A percentile compares a stretch with the other conserved stretches of the same genome.
phyloP scores from a whole-genome alignment of 140 eudicot genomes.

The Cichorium intybus region DNA sequence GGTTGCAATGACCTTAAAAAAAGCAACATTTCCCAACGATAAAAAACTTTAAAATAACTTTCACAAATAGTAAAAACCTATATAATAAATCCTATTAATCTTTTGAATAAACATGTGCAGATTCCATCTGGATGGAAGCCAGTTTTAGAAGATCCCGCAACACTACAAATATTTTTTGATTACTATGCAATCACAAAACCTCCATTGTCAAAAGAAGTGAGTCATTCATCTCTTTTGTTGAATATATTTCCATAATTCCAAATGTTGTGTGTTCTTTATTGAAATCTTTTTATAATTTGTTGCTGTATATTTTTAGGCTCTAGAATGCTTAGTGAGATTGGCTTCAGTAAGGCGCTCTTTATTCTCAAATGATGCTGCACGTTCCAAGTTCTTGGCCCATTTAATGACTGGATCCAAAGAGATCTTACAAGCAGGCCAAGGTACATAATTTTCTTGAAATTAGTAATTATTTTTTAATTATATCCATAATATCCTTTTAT shows the following conservation, averaged over 20 bases:
- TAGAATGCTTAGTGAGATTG: conserved; percentile 91
- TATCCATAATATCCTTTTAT: too few species aligned
- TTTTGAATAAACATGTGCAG: conserved; percentile 39
- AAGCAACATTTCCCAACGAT: too few species aligned
- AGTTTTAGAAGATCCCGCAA: conserved; percentile 75
- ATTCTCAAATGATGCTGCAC: conserved; percentile 78
- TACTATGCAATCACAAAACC: conserved; percentile 86
- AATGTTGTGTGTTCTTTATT: not conserved
- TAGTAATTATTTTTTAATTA: too few species aligned
- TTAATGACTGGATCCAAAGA: conserved; percentile 91
- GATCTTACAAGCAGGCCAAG: conserved; percentile 87
- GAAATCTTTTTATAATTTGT: conserved; percentile 1
- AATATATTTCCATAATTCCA: not conserved
- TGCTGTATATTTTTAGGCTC: conserved; percentile 44
- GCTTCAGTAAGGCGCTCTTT: conserved; percentile 90
- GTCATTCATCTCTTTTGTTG: conserved; percentile 9
- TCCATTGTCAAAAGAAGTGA: conserved; percentile 85
- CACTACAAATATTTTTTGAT: conserved; percentile 90
- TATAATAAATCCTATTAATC: too few species aligned
- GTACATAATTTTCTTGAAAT: conserved; percentile 39
- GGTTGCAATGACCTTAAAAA: too few species aligned
- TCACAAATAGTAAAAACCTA: too few species aligned
- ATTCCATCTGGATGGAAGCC: conserved; percentile 89
- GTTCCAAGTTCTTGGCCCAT: conserved; percentile 75
- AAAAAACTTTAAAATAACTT: too few species aligned